Conservation (phyloP, 257 asterid genomes). For the Catharanthus roseus region DNA sequence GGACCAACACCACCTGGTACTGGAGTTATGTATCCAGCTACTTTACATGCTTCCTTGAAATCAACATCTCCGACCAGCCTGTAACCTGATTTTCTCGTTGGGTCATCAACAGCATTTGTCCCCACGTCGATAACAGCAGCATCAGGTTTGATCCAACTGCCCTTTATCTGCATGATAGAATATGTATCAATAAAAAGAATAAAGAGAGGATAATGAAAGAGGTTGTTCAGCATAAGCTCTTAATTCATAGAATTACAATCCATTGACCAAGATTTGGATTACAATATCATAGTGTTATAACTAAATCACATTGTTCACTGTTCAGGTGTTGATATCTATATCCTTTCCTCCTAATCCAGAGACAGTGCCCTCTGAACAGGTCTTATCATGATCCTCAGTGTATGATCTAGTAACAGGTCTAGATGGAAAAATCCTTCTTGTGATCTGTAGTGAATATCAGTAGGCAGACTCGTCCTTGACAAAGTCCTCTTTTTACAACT, state of each 20-base stretch:
- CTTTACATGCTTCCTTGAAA: slow-evolving; percentile 67
- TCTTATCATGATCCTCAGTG: too few relatives aligned
- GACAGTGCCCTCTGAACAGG: background rate
- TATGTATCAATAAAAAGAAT: background rate
- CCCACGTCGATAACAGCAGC: slow-evolving; percentile 98
- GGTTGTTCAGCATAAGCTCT: background rate
- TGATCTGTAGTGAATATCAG: too few relatives aligned
- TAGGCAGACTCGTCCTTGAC: too few relatives aligned
- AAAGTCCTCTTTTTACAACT: too few relatives aligned
- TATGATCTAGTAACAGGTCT: too few relatives aligned
- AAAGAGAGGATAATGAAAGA: background rate
- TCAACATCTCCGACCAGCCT: slow-evolving; percentile 95
- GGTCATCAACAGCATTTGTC: slow-evolving; percentile 79
- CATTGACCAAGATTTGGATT: background rate
- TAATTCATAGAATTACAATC: background rate
- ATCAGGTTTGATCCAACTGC: slow-evolving; percentile 97
- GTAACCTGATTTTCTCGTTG: slow-evolving; percentile 73
- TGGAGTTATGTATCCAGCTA: slow-evolving; percentile 88
- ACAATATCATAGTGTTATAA: background rate
- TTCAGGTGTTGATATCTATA: background rate
- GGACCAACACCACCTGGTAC: slow-evolving; percentile 99
- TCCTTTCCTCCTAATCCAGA: background rate
- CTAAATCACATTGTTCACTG: background rate
- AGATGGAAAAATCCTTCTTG: too few relatives aligned
- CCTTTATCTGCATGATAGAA: slow-evolving; percentile 59